Evolutionary conservation across 306 rosid genomes (phyloP).

Genomic region (Potentilla sterilis): DNA sequence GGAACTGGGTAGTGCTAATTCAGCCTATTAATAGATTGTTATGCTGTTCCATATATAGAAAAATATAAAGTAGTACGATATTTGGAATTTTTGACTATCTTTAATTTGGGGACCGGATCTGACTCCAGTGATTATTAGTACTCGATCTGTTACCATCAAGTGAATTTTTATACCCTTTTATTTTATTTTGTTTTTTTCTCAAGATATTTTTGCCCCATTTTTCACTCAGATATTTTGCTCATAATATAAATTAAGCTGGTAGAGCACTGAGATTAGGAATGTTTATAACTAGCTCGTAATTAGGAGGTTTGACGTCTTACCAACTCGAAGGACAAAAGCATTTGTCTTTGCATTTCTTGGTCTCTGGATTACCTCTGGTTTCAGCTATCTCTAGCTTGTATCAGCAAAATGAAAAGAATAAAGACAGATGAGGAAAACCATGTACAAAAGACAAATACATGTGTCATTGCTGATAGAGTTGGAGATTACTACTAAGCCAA

Average conservation of each 20-base stretch:
- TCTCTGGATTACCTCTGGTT: not conserved
- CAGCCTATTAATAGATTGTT: not conserved
- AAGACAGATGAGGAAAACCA: not conserved
- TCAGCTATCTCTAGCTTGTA: not conserved
- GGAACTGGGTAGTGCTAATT: not conserved
- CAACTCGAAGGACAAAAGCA: not conserved
- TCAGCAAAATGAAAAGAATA: not conserved
- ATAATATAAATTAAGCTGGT: too few relatives aligned
- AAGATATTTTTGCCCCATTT: not conserved
- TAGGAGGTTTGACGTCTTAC: too few relatives aligned
- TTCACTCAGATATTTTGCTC: not conserved
- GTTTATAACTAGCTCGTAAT: too few relatives aligned
- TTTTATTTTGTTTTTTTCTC: too few relatives aligned
- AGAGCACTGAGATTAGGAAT: too few relatives aligned
- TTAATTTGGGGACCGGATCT: not conserved
- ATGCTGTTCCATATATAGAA: not conserved
- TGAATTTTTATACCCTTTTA: not conserved
- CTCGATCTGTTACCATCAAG: not conserved
- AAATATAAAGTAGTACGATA: too few relatives aligned
- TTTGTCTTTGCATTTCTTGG: not conserved
- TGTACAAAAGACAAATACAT: not conserved
- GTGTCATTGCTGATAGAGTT: not conserved
- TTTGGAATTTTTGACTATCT: not conserved
- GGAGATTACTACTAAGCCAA: not conserved
- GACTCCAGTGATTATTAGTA: not conserved